Evolutionary conservation across 352 stramenopile species (phyloP).

Genomic region (Peronospora destructor): DNA sequence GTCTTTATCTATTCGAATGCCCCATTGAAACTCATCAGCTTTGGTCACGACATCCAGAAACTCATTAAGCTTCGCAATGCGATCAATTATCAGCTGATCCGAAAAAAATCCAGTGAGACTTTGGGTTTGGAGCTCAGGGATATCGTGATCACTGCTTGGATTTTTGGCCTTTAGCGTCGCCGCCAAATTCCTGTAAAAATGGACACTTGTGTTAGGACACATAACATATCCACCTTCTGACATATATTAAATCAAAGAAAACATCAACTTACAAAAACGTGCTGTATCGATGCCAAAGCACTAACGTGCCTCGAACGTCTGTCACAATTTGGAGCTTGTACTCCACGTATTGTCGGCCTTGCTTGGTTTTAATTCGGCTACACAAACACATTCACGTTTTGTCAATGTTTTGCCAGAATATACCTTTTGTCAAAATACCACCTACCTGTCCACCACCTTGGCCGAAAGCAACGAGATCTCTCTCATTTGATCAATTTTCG

Average conservation of each 20-base stretch:
- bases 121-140: conserved; percentile 78
- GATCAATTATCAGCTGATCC: conserved; percentile 80
- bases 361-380: conserved; percentile 81
- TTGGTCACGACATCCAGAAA: conserved; percentile 83
- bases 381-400: conserved; percentile 11
- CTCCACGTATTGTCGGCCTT: conserved; percentile 82
- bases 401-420: background rate
- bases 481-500: conserved; percentile 84
- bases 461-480: conserved; percentile 80
- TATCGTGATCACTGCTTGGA: conserved; percentile 57
- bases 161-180: conserved; percentile 81
- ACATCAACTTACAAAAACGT: conserved; percentile 58
- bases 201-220: background rate
- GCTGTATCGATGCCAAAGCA: conserved; percentile 86
- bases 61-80: conserved; percentile 81
- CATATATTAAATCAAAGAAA: background rate
- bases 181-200: conserved; percentile 50
- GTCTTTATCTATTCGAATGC: conserved; percentile 87
- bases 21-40: conserved; percentile 83
- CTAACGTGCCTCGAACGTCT: conserved; percentile 76
- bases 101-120: conserved; percentile 79
- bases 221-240: background rate
- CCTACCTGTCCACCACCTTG: conserved; percentile 79
- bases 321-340: conserved; percentile 87
- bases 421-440: background rate